Evolutionary conservation across 2,329 filamentous ascomycete species (phyloP).

Genomic region (Fusarium aywerte): DNA sequence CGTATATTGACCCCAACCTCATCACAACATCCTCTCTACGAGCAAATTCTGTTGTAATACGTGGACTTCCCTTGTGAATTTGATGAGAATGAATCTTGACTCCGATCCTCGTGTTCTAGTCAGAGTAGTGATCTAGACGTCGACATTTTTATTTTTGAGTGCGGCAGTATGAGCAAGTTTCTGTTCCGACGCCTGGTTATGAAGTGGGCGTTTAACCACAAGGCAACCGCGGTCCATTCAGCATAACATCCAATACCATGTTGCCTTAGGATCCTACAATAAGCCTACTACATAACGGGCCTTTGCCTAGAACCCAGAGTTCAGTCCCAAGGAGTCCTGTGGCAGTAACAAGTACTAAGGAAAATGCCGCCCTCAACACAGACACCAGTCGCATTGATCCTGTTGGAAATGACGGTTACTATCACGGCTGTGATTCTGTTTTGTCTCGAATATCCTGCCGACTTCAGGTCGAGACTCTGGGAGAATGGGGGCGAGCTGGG

Average conservation of each 20-base stretch:
- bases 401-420: slow-evolving; percentile 36
- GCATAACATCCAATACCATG: not conserved
- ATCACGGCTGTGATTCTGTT: slow-evolving; percentile 32
- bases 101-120: not conserved
- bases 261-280: not conserved
- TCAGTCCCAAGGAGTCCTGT: not conserved
- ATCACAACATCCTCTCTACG: not conserved
- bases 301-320: not conserved
- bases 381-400: slow-evolving; percentile 20
- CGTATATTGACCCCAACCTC: slow-evolving; percentile 4
- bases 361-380: slow-evolving; percentile 29
- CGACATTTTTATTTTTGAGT: slow-evolving; percentile 7
- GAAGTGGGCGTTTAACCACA: not conserved
- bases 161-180: slow-evolving; percentile 53
- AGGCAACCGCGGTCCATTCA: not conserved
- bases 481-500: slow-evolving; percentile 46
- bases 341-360: not conserved
- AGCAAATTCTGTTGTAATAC: not conserved
- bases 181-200: slow-evolving; percentile 1
- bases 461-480: slow-evolving; percentile 43
- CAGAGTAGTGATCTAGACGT: not conserved
- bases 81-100: fast-evolving
- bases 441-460: slow-evolving; percentile 39
- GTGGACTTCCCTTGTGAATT: not conserved
- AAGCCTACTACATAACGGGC: slow-evolving; percentile 14